Evolutionary conservation across 345 rosid species (phyloP).

Genomic region (Citrus unshiu): DNA sequence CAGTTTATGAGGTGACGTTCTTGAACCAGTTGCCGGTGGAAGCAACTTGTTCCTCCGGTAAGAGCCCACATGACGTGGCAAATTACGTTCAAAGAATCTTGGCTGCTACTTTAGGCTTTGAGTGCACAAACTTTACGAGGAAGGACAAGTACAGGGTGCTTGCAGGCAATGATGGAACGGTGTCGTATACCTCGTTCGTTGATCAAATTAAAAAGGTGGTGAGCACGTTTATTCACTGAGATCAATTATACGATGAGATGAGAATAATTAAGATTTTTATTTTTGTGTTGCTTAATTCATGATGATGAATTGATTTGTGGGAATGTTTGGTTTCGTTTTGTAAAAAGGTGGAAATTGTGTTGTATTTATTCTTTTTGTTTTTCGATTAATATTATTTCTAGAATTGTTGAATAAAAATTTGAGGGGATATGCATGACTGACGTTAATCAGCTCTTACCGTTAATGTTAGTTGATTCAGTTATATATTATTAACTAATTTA

Average conservation of each 20-base stretch:
- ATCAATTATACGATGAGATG: no score
- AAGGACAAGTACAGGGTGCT: slow-evolving; percentile 79
- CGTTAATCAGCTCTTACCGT: background rate
- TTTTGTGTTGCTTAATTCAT: background rate
- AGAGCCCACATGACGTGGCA: slow-evolving; percentile 87
- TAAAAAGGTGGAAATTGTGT: slow-evolving; percentile 8
- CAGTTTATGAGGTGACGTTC: slow-evolving; percentile 86
- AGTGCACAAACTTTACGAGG: slow-evolving; percentile 89
- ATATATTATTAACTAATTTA: no score
- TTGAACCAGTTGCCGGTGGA: slow-evolving; percentile 74
- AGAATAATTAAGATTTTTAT: background rate
- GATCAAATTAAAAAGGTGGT: slow-evolving; percentile 55
- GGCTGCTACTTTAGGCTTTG: slow-evolving; percentile 82
- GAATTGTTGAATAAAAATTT: background rate
- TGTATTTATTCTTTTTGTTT: background rate
- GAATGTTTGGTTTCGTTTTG: background rate
- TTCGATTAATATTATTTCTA: background rate
- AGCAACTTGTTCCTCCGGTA: slow-evolving; percentile 88
- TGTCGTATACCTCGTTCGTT: slow-evolving; percentile 45
- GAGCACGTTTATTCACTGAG: slow-evolving; percentile 33
- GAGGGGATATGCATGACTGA: no score
- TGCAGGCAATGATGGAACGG: slow-evolving; percentile 87
- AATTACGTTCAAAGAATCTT: slow-evolving; percentile 85
- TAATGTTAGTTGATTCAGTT: background rate
- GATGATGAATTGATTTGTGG: slow-evolving; percentile 1